Base-by-base conservation (phyloP, 2,329 filamentous ascomycete genomes). In the Sordariomycetes sp. region DNA sequence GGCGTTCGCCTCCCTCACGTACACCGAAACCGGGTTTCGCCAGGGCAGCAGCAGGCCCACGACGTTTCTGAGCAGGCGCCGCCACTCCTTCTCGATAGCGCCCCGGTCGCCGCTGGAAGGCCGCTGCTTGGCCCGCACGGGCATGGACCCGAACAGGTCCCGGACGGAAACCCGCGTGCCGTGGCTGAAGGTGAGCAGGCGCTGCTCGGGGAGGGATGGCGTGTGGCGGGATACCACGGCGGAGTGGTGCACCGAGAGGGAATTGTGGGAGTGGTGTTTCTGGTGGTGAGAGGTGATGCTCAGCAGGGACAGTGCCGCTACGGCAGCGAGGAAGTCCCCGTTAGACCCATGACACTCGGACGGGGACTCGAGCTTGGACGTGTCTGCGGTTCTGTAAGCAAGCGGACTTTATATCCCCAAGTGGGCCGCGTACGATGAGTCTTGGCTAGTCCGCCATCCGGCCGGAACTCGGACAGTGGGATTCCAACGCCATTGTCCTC, bases 401-500 rank as follows among this genome's bases (percentile, higher is more conserved):
- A 61, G 48, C 24, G 50, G 35, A 16, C 25, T 52, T 6, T 14
- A 28, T 8, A 52, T 50, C 22, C n/a, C 20, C 20, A 24, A 20
- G 20, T 22, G 5, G 11, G 6, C 20, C 46, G 73, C 83, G 65
- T 74, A 93, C 89, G 83, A 68, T 94, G 82, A 55, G 82, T 74
- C 70, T 85, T 89, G 25, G 84, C 88, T 20, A 97, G 74, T 0
- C 88, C 87, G 4, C 90, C 90, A 53, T 72, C 69, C 2, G 81
- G 74, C n/a, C 67, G 66, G 64, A 97, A 97, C 63, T 97, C 92
- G 1, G 70, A 66, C 1, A 88, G 82, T 1, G 76, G 68, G 53
- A 99, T 95, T 0, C 94, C 94, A 18, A 75, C 59, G 1, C 94
- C 94, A 71, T 97, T 81, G 68, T 99, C 94, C 66, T 96, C 88